Base-by-base conservation (phyloP, 2,329 filamentous ascomycete species). In the Colletotrichum coccodes region DNA sequence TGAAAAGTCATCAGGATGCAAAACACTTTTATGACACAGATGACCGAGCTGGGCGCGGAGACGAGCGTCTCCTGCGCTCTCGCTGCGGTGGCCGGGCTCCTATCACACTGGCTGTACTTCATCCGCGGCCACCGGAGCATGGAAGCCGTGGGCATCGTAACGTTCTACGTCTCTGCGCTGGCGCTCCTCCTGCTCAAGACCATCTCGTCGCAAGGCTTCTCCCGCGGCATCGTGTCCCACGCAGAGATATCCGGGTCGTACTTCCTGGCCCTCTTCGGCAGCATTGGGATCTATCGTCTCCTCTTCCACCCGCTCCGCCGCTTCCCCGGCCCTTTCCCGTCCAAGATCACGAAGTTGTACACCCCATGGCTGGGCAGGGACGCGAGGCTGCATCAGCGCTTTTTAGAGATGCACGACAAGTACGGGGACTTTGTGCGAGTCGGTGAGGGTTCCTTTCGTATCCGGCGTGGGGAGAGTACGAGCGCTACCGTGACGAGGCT, bases 201-300 rank as follows among this genome's bases (percentile, higher is more conserved):
- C 8, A 28, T 44, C 4, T 32, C 56, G 0, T 28, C 42, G 2
- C 34, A 28, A 14, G 68, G 68, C 0, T 21, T 68, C 6, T 44
- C 28, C n/a, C 3, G 47, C 4, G 64, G 68, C 4, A 38, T 58
- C 0, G 5, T 53, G 1, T 11, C n/a, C 6, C 57, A 52, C 32
- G n/a, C 26, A 0, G 49, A 56, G n/a, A 53, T 69, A n/a, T 64
- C 64, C 2, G 57, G 47, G 9, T 59, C 64, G 1, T 70, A 69
- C 30, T 61, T 70, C 23, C 23, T 38, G 2, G 49, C 72, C 30
- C 32, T 73, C 1, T 72, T 87, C 63, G 23, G 42, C 12, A 74
- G 72, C 34, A 72, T 74, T 7, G 26, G 54, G 6, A 26, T 72
- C n/a, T 74, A 73, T 38, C 75, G 76, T 6, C 1, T 73, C 21